Base-by-base conservation (phyloP, 2,329 filamentous ascomycete genomes). In the Fonsecaea nubica region DNA sequence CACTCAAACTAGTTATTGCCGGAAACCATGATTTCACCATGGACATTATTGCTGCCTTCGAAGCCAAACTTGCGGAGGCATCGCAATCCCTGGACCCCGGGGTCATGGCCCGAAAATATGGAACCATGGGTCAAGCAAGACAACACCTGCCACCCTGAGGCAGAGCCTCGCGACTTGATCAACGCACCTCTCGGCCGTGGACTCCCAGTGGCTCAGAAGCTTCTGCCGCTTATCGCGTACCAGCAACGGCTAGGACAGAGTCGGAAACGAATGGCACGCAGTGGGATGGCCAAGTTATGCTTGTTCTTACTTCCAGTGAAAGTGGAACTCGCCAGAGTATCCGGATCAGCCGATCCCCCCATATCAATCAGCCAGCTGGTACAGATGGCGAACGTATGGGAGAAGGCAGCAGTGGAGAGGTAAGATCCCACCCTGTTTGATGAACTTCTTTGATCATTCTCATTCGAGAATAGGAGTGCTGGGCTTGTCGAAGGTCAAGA, bases 251-350 rank as follows among this genome's bases (percentile, higher is more conserved):
- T 6, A 92, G 92, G 50, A 96, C 92, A 0, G 92, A 92, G 3
- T 95, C 92, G 62, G 95, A 99, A 80, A 99, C 95, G 0, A 99
- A 95, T 0, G 95, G 95, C 18, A 99, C 95, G 92, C 9, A 96
- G 80, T 1, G 96, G 83, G 35, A 95, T 83, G 0, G 92, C 92
- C 0, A 96, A 81, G 75, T 92, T 90, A 61, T 91, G 87, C 67
- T 90, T 92, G 76, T 94, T 89, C 70, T 88, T 86, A 68, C 91
- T 92, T 0, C 90, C 90, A 0, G 92, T 96, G 76, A 92, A 96
- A 53, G 89, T 90, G 54, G 89, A 92, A 0, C 91, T 93, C 1
- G 91, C 92, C 30, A 96, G 81, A 0, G 92, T 96, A 76, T 96
- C 92, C 50, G 96, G 84, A 0, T 92, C 92, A 0, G 92, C 96